Percentiles rank a stretch among this genome's conserved stretches.
phyloP scores from a whole-genome alignment of 2,329 filamentous ascomycete species.

The Diplocarpon mali region DNA sequence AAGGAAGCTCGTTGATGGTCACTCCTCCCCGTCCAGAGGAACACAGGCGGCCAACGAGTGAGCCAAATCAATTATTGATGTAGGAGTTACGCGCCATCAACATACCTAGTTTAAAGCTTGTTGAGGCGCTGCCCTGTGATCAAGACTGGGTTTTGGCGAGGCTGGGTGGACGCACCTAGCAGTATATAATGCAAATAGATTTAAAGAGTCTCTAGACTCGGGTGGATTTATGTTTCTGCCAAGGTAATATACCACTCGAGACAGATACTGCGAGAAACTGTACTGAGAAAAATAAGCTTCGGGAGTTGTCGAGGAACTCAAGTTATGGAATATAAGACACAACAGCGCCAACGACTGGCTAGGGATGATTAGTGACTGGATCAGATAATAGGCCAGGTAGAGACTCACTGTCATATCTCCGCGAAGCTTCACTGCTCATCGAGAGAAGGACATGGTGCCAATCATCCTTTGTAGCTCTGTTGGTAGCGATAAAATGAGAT shows the following conservation, averaged over 20 bases:
- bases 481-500: slow-evolving; percentile 10
- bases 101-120: no score
- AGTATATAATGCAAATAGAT: slow-evolving; percentile 6
- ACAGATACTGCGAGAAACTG: slow-evolving; percentile 10
- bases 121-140: no score
- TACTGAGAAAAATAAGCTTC: slow-evolving; percentile 6
- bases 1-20: no score
- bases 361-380: neutral
- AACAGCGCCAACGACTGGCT: neutral
- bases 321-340: neutral
- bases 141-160: neutral
- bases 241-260: slow-evolving; percentile 9
- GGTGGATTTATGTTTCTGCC: slow-evolving; percentile 8
- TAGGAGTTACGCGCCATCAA: no score
- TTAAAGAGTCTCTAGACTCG: slow-evolving; percentile 8
- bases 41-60: no score
- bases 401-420: slow-evolving; percentile 4
- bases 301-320: slow-evolving; percentile 4
- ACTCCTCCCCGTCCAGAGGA: no score
- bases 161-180: neutral
- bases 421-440: slow-evolving; percentile 9
- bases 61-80: no score
- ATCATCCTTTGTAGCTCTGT: slow-evolving; percentile 12
- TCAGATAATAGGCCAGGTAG: neutral
- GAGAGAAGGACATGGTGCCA: slow-evolving; percentile 9